Evolutionary conservation across 805 yeast species (phyloP), one percentile per base, ranked within the genome.

Genomic region (Cyberlindnera xishuangbannaensis): DNA sequence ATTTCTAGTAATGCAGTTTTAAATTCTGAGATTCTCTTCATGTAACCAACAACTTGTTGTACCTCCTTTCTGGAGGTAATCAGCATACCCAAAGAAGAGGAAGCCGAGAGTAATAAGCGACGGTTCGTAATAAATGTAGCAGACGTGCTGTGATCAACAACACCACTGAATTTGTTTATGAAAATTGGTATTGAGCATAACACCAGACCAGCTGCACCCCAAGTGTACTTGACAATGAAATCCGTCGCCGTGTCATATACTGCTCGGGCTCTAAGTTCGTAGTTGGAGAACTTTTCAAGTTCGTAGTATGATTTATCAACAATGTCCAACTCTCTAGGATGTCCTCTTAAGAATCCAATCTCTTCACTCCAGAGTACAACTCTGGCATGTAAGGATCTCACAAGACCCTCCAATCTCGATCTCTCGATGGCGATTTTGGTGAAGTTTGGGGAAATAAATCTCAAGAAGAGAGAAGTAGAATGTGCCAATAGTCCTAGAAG

Each of bases 191-290:
- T 76, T 3, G 95, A 78, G 59, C 97, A 88, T 30, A 88, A 66
- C 1, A 79, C 73, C 39, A 88, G 68, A 9, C 97, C 97, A 20
- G 92, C 85, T 3, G 96, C 97, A 41, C 97, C 97, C 88, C 96
- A 82, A 30, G 86, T 75, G 59, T 88, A 88, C 61, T 88, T 88
- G 41, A 88, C 88, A 34, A 86, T 77, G 49, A 87, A 88, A 31
- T 82, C 84, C 45, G 90, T 92, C 2, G 90, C 83, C 45, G 84
- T 73, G 51, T 87, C 87, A 58, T 87, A 90, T 17, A 82, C 56
- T 18, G 90, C 79, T 62, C 80, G 69, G 47, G 83, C 78, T 60
- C 83, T 74, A 43, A 82, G 71, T 51, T 83, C 88, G 60, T 77
- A 72, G 49, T 82, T 75, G 44, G 80, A 69, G 58, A 87, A 90